Evolutionary conservation across 768 basidiomycete genomes (phyloP).

Genomic region (Mycena floridula): DNA sequence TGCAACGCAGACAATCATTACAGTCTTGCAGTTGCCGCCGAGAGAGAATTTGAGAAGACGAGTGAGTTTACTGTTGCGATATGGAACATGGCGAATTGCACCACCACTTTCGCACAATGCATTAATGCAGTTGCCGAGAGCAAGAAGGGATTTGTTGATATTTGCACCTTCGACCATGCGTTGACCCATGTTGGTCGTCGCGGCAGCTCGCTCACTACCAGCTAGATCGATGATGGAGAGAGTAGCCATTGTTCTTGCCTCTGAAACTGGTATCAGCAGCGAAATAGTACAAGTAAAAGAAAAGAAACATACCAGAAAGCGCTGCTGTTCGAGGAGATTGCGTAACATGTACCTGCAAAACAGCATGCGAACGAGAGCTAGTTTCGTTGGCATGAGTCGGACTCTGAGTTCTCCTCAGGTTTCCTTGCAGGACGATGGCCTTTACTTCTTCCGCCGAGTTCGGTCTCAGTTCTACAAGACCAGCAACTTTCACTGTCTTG

Average conservation of each 20-base stretch:
- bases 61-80: conserved; percentile 97
- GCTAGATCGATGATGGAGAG: conserved; percentile 98
- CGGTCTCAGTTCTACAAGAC: conserved; percentile 78
- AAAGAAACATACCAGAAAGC: too few species aligned
- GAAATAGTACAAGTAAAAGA: too few species aligned
- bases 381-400: conserved; percentile 96
- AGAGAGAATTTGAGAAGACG: conserved; percentile 96
- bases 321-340: conserved; percentile 84
- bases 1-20: conserved; percentile 98
- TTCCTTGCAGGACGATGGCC: conserved; percentile 85
- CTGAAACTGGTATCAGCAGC: too few species aligned
- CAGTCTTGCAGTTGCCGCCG: conserved; percentile 98
- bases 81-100: conserved; percentile 85
- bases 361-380: conserved; percentile 95
- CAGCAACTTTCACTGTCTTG: conserved; percentile 85
- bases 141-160: conserved; percentile 97
- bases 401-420: conserved; percentile 83
- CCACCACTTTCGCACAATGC: conserved; percentile 94
- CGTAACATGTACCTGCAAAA: conserved; percentile 90
- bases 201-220: conserved; percentile 94
- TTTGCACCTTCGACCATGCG: conserved; percentile 98
- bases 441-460: conserved; percentile 89
- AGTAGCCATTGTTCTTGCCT: conserved; percentile 80
- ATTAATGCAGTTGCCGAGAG: conserved; percentile 97
- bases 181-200: conserved; percentile 95